Evolutionary conservation across 768 basidiomycete species (phyloP).

Genomic region (Serendipita vermifera): DNA sequence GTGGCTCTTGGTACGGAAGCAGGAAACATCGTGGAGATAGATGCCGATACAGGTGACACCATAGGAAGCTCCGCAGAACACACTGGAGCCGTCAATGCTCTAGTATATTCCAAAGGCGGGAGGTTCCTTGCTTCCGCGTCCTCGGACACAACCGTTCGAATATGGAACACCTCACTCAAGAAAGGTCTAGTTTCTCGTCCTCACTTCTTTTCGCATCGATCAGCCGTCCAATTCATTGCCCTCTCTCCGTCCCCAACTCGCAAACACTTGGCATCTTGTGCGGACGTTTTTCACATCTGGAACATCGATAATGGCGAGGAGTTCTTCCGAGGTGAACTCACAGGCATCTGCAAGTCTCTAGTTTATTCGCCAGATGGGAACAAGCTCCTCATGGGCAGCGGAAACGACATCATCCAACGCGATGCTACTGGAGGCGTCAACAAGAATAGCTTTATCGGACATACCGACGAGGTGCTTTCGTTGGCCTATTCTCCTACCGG

Average conservation of each 20-base stretch:
- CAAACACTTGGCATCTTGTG: background rate
- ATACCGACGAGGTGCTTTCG: background rate
- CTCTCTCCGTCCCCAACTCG: background rate
- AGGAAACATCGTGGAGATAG: background rate
- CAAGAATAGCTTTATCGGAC: background rate
- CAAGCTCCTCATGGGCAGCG: background rate
- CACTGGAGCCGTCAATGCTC: background rate
- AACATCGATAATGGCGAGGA: background rate
- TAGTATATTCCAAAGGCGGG: background rate
- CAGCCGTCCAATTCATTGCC: background rate
- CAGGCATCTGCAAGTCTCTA: background rate
- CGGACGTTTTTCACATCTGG: background rate
- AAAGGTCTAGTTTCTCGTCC: background rate
- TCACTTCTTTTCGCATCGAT: background rate
- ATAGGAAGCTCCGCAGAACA: background rate
- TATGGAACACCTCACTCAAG: background rate
- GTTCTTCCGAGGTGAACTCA: background rate
- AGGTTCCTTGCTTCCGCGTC: background rate
- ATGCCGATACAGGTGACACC: background rate
- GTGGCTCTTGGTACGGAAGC: background rate
- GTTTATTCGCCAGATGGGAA: background rate
- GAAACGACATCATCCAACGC: background rate
- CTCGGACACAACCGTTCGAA: background rate
- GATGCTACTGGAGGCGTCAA: background rate
- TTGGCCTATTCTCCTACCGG: background rate